Evolutionary conservation across 2,329 filamentous ascomycete species (phyloP), one percentile per base, ranked within the genome.

Genomic region (Penicillium capsulatum): DNA sequence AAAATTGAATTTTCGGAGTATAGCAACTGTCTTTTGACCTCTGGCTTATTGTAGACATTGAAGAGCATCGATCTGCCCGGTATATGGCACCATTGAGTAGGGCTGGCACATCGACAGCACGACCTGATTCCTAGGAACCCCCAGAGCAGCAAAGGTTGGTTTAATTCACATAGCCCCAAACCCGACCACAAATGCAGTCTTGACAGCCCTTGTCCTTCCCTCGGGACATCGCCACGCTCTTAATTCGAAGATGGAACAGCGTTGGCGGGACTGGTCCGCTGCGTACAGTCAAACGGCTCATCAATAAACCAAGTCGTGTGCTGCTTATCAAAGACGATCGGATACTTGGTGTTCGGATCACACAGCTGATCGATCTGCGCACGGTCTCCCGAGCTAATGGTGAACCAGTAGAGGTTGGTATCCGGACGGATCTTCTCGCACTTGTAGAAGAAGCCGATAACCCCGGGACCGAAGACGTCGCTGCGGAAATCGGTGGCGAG

Each of bases 351-450:
- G 20, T 45, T 38, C 1, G 36, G 33, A 38, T 42, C 29, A 28
- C 49, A 53, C 27, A 54, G 40, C 36, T 43, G 27, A 17, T 54
- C 40, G 30, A 54, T 49, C 35, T 47, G 45, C 9, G 49, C 31
- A 16, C 24, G 15, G 19, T 49, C 27, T 0, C 38, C 47, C 13
- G 49, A 46, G 34, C 47, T 51, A 31, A 54, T 46, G 20, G 51
- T 54, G 20, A 54, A 54, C 51, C 47, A 54, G 22, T 54, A 53
- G 16, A 44, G 35, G 29, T 54, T 53, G 36, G 51, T 54, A 16
- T 52, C 45, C 3, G 36, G 29, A 27, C 34, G 46, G 28, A 53
- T 42, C n/a, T 45, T 45, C 41, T 53, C 47, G 27, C 51, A 54
- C 35, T 53, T 54, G 34, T 51, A 54, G 38, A 54, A 54, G 38